These are phyloP conservation scores for Cymbopogon flexuosus DNA, from an alignment of 202 grass and related monocot genomes.

Conservation along the genomic window DNA sequence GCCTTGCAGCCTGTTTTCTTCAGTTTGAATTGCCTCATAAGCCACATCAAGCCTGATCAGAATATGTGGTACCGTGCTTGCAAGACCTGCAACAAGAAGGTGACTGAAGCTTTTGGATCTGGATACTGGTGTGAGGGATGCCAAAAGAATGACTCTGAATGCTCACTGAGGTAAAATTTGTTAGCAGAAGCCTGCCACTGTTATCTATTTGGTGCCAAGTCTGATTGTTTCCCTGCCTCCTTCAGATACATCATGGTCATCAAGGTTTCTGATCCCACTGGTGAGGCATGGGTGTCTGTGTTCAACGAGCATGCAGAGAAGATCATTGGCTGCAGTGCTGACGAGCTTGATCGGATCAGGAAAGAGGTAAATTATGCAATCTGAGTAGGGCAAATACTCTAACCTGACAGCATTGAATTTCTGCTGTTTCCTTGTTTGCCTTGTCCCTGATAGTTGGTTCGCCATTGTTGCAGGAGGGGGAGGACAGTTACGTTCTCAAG, in stretches of 20 bases:
- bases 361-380: conserved; percentile 53
- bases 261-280: conserved; percentile 84
- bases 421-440: not conserved
- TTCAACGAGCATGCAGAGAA: conserved; percentile 94
- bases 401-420: not conserved
- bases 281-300: conserved; percentile 80
- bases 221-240: not conserved
- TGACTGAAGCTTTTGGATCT: conserved; percentile 61
- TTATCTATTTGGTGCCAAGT: not conserved
- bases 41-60: conserved; percentile 79
- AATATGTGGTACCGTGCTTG: conserved; percentile 97
- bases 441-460: not conserved
- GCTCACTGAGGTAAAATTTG: conserved; percentile 65
- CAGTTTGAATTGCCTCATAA: conserved; percentile 57
- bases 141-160: conserved; percentile 67
- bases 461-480: conserved; percentile 55
- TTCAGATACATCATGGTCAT: conserved; percentile 84
- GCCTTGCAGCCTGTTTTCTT: conserved; percentile 68
- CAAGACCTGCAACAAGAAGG: conserved; percentile 92
- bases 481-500: conserved; percentile 68
- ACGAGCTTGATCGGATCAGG: conserved; percentile 76
- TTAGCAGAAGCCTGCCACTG: not conserved
- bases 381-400: not conserved
- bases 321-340: conserved; percentile 83
- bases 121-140: conserved; percentile 92